A percentile compares a stretch with the other conserved stretches of the same genome.
These are phyloP conservation scores for Sherardia arvensis DNA, from an alignment of 257 asterid species.

Conservation along the genomic window DNA sequence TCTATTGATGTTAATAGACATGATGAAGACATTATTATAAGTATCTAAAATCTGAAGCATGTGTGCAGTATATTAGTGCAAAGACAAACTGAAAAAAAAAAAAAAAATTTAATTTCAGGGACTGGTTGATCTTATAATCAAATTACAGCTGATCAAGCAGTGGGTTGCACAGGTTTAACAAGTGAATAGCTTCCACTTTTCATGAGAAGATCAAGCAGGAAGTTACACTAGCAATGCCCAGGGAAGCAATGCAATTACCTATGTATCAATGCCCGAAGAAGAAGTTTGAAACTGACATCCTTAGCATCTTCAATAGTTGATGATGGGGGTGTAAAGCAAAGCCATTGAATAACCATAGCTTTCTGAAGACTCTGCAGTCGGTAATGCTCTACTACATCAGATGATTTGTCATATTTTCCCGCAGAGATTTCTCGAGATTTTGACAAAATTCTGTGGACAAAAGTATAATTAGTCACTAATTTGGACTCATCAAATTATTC, in stretches of 20 bases:
- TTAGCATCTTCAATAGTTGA: slow-evolving; percentile 69
- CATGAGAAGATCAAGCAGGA: neutral
- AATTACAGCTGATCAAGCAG: no score
- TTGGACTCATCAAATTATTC: slow-evolving; percentile 1
- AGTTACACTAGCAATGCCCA: neutral
- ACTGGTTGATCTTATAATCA: neutral
- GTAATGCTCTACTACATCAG: slow-evolving; percentile 81
- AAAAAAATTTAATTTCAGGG: neutral
- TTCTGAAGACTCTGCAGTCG: slow-evolving; percentile 83
- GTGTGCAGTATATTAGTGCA: neutral
- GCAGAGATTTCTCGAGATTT: slow-evolving; percentile 68
- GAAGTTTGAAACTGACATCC: slow-evolving; percentile 62
- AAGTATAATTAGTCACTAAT: slow-evolving; percentile 11
- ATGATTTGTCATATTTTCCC: slow-evolving; percentile 42
- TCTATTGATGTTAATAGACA: neutral
- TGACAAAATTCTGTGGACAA: slow-evolving; percentile 52
- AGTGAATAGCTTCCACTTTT: neutral
- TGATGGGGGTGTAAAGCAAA: slow-evolving; percentile 98
- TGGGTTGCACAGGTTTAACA: neutral
- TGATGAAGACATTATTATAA: neutral
- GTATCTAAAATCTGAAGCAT: neutral
- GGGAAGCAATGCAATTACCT: slow-evolving; percentile 38
- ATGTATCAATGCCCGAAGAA: slow-evolving; percentile 73
- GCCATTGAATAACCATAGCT: slow-evolving; percentile 98
- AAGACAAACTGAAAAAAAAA: neutral